phyloP scores from a whole-genome alignment of 768 basidiomycete species.

The Tricholoma furcatifolium region DNA sequence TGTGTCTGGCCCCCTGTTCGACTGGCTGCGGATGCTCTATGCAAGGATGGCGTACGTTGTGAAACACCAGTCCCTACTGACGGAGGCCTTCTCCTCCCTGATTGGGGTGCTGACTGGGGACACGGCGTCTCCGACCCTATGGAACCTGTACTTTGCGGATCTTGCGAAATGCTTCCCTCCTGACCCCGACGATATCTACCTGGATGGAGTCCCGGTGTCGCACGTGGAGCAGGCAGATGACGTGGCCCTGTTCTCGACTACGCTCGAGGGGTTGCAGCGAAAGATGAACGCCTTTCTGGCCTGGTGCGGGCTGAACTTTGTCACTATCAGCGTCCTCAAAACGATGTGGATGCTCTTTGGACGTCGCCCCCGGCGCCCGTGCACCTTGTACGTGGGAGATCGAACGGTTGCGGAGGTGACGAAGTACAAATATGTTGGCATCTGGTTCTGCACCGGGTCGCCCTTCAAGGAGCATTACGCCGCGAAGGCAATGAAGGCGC shows the following conservation, averaged over 20 bases:
- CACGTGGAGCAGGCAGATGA: conserved; percentile 27
- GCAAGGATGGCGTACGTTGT: conserved; percentile 19
- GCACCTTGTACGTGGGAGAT: too few relatives aligned
- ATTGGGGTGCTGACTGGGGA: conserved; percentile 27
- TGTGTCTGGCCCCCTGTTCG: conserved; percentile 24
- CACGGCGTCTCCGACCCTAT: conserved; percentile 22
- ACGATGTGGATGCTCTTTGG: not conserved
- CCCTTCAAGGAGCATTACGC: too few relatives aligned
- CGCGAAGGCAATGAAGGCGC: too few relatives aligned
- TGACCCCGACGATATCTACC: conserved; percentile 16
- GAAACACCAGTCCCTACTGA: conserved; percentile 9
- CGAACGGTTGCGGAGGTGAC: too few relatives aligned
- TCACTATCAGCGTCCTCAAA: conserved; percentile 20
- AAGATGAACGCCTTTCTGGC: conserved; percentile 13
- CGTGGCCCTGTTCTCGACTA: conserved; percentile 18
- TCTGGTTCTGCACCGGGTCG: too few relatives aligned
- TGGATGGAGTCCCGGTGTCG: conserved; percentile 13
- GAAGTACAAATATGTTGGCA: too few relatives aligned
- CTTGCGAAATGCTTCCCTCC: too few relatives aligned
- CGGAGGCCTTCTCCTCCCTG: conserved; percentile 14
- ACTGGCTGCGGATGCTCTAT: conserved; percentile 26
- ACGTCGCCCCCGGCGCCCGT: too few relatives aligned
- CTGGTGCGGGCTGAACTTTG: conserved; percentile 25
- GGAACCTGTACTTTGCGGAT: too few relatives aligned
- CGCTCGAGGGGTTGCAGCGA: conserved; percentile 14